Conservation (phyloP, 352 stramenopile species). For the Phytophthora multivora region DNA sequence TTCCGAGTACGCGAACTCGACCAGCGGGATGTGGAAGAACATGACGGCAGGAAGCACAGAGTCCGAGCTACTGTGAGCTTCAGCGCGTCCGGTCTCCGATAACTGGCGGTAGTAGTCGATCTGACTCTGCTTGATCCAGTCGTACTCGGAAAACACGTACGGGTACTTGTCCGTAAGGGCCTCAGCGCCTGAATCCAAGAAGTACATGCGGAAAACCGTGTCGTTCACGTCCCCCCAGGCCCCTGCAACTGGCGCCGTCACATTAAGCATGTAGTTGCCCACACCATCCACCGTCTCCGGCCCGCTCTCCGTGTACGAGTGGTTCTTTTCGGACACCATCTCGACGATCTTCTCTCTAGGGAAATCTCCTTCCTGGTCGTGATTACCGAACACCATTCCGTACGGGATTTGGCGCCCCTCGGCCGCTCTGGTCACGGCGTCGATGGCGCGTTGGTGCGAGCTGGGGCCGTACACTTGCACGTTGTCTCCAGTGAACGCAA, state of each 20-base stretch:
- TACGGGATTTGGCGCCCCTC: slow-evolving; percentile 55
- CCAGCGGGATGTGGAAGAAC: slow-evolving; percentile 74
- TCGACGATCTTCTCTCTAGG: slow-evolving; percentile 42
- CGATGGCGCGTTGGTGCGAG: slow-evolving; percentile 44
- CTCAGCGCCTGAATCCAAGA: slow-evolving; percentile 52
- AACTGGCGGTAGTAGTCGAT: slow-evolving; percentile 49
- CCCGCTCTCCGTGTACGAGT: slow-evolving; percentile 51
- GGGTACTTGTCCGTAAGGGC: slow-evolving; percentile 38
- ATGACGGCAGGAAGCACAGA: slow-evolving; percentile 49
- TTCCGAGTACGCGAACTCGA: slow-evolving; percentile 42
- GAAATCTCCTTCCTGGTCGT: slow-evolving; percentile 56
- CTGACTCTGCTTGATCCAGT: slow-evolving; percentile 60
- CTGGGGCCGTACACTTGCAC: slow-evolving; percentile 38
- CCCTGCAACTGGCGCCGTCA: slow-evolving; percentile 39
- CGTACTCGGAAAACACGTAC: slow-evolving; percentile 43
- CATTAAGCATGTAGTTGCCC: slow-evolving; percentile 62
- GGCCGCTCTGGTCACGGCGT: slow-evolving; percentile 34
- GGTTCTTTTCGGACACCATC: slow-evolving; percentile 34
- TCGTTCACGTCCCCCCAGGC: slow-evolving; percentile 34
- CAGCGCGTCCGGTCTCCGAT: slow-evolving; percentile 25
- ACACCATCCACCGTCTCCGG: slow-evolving; percentile 40
- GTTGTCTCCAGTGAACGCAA: slow-evolving; percentile 65
- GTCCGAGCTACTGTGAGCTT: slow-evolving; percentile 20
- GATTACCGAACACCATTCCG: slow-evolving; percentile 65
- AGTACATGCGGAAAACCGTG: slow-evolving; percentile 66